Base-by-base conservation (phyloP, 768 basidiomycete species). In the Astraeus odoratus region DNA sequence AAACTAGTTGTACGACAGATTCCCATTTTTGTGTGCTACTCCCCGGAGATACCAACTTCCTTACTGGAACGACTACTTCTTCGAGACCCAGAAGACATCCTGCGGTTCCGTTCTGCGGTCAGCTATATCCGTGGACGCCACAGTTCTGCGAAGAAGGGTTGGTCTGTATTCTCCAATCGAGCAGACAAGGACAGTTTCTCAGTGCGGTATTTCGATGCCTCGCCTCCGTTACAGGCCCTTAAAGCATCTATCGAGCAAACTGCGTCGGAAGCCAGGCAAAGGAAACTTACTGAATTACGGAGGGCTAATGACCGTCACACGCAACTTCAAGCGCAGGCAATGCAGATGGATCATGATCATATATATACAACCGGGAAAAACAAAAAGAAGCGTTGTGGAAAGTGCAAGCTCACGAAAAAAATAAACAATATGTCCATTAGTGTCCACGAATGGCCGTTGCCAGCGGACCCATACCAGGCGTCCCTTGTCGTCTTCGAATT, bases 381-480 rank as follows among this genome's bases (percentile, higher is more conserved):
- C 8, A n/a, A 3, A 6, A 31, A 36, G 15, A 22, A 43, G 1
- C 8, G 2, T 1, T 67, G 63, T 44, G 4, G 26, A 1, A 66
- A 59, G 44, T 70, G 69, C 38, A 24, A 20, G 5, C 37, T 64
- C 19, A 24, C 56, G 13, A 43, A 39, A 4, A 6, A 57, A 44
- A 59, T 61, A 0, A 12, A 27, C 0, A 15, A 1, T 0, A 44
- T 72, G 54, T 15, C 5, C 0, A 73, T 75, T 16, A 6, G 20
- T 2, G 55, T 68, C 4, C 59, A 69, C 35, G 73, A 75, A 49
- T 71, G 70, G 71, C 73, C 72, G 0, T 50, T 75, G 18, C 69
- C 73, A 4, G 20, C 43, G 2, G 38, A 55, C 18, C n/a, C 12
- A 5, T 7, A 47, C 7, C 33, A 46, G 8, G 57, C 58, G 0